A percentile compares a stretch with the other conserved stretches of the same genome.
Conservation (phyloP, 2,329 filamentous ascomycete genomes). For the Blumeria graminis region DNA sequence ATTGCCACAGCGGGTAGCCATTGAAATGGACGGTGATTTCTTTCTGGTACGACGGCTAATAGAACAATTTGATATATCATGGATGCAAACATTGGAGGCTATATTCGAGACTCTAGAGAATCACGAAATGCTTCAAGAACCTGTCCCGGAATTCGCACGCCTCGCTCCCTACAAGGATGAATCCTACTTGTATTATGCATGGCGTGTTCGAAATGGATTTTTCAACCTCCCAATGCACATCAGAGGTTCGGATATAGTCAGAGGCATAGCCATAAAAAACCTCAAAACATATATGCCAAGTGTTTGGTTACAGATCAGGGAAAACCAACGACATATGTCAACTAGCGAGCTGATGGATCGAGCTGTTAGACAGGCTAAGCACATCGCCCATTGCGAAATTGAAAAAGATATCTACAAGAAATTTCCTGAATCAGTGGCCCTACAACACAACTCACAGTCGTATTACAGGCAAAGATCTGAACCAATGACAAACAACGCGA, state of each 20-base stretch:
- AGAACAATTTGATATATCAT: neutral
- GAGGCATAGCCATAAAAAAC: neutral
- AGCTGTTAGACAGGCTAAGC: neutral
- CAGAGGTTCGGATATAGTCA: neutral
- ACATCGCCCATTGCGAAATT: neutral
- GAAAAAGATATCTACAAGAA: neutral
- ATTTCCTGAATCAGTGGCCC: neutral
- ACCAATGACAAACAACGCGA: neutral
- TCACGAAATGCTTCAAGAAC: neutral
- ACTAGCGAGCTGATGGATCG: neutral
- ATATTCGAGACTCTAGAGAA: neutral
- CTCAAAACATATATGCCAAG: neutral
- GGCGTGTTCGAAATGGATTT: neutral
- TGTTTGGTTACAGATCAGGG: neutral
- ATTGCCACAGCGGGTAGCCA: neutral
- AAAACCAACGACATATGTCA: neutral
- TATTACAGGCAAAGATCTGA: neutral
- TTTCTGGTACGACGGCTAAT: neutral
- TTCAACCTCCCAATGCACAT: neutral
- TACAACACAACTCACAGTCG: neutral
- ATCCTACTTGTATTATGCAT: neutral
- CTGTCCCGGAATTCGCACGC: neutral
- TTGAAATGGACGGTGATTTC: neutral
- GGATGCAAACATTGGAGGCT: neutral
- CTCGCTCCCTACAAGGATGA: neutral